Evolutionary conservation across 306 rosid genomes (phyloP).

Genomic region (Inga laurina): DNA sequence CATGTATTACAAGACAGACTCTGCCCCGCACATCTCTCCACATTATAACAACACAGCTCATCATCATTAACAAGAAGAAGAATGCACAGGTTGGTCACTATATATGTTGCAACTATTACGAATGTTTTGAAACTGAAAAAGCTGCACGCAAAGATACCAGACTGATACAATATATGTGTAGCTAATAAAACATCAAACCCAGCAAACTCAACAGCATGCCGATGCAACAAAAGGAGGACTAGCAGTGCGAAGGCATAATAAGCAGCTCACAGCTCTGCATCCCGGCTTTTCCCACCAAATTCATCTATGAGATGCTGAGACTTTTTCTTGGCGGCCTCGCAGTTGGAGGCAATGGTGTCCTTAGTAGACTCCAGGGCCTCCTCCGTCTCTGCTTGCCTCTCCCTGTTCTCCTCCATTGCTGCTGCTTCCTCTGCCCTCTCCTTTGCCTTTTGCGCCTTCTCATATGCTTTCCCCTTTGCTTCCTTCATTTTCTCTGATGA

Average conservation of each 20-base stretch:
- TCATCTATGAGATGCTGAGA: conserved; percentile 39
- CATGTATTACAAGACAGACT: no score
- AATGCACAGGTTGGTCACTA: neutral
- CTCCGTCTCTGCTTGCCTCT: conserved; percentile 12
- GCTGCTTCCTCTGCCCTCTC: neutral
- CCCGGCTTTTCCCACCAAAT: conserved; percentile 31
- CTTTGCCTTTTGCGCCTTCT: conserved; percentile 18
- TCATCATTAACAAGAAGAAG: no score
- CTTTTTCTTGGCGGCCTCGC: conserved; percentile 42
- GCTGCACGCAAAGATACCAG: neutral
- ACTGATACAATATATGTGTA: neutral
- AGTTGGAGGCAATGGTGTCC: conserved; percentile 36
- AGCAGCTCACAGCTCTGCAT: conserved; percentile 60
- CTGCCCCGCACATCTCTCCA: no score
- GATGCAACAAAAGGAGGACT: neutral
- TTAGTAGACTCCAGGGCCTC: conserved; percentile 33
- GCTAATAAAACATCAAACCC: neutral
- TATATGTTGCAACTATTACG: neutral
- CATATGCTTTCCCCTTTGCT: conserved; percentile 3
- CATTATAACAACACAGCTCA: no score
- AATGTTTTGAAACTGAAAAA: neutral
- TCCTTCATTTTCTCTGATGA: conserved; percentile 16
- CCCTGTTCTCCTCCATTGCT: neutral
- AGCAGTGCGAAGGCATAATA: neutral
- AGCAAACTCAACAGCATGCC: neutral